phyloP scores from a whole-genome alignment of 495 filamentous ascomycete genomes.

The Neurospora sp. region DNA sequence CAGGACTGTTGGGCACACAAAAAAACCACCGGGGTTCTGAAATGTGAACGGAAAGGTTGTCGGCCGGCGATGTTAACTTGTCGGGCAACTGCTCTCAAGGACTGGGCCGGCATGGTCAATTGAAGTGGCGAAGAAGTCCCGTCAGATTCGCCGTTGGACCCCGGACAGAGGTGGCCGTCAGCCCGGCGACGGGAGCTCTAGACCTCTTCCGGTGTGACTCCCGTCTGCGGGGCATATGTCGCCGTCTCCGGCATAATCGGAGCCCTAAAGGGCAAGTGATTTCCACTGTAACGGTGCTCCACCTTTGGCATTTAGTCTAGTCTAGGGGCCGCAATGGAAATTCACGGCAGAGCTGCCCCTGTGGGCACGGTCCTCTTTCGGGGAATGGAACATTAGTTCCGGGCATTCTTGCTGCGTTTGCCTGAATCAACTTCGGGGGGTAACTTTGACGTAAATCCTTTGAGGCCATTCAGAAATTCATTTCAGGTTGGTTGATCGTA shows the following conservation, averaged over 20 bases:
- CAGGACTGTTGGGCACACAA: not conserved
- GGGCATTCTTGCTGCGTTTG: not conserved
- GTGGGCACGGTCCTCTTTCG: not conserved
- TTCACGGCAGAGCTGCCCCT: not conserved
- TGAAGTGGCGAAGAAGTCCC: not conserved
- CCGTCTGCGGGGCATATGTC: not conserved
- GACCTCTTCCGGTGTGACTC: not conserved
- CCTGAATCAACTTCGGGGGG: not conserved
- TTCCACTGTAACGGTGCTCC: not conserved
- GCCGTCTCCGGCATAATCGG: not conserved
- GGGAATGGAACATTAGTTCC: not conserved
- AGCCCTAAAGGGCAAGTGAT: not conserved
- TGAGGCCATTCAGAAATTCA: not conserved
- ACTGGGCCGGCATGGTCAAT: not conserved
- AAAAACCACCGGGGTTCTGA: not conserved
- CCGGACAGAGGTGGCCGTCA: not conserved
- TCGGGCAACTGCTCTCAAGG: not conserved
- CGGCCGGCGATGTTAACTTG: not conserved
- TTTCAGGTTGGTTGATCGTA: not conserved
- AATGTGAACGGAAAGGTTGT: not conserved
- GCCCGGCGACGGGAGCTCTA: not conserved
- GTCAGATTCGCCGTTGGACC: not conserved
- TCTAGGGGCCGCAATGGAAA: not conserved
- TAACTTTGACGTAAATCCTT: not conserved
- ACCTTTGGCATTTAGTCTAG: not conserved